Conservation (phyloP, 2,329 filamentous ascomycete species). For the Fusarium odoratissimum region DNA sequence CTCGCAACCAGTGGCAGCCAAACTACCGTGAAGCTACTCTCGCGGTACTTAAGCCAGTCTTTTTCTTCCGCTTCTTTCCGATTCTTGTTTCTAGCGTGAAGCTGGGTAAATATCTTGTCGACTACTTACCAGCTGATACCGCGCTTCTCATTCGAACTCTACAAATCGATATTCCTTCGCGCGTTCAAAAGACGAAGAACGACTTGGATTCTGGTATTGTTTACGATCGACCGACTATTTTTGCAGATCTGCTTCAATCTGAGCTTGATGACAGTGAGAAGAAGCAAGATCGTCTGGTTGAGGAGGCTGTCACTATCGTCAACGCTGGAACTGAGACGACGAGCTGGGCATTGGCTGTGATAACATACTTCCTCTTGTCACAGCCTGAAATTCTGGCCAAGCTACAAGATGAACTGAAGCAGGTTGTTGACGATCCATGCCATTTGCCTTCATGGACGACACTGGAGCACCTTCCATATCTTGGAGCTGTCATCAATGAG, state of each 20-base stretch:
- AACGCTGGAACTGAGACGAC: slow-evolving; percentile 25
- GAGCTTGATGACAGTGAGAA: slow-evolving; percentile 11
- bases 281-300: background rate
- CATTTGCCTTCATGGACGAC: slow-evolving; percentile 20
- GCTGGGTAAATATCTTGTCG: slow-evolving; percentile 3
- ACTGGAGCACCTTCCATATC: slow-evolving; percentile 8
- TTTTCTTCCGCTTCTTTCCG: slow-evolving; percentile 11
- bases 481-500: background rate
- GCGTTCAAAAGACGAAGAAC: slow-evolving; percentile 9
- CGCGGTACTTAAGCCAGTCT: slow-evolving; percentile 17
- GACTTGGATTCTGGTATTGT: slow-evolving; percentile 5
- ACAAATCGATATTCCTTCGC: slow-evolving; percentile 9
- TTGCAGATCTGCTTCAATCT: slow-evolving; percentile 6
- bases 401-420: background rate
- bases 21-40: slow-evolving; percentile 25
- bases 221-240: slow-evolving; percentile 16
- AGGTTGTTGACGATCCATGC: slow-evolving; percentile 1
- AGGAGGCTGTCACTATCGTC: slow-evolving; percentile 9
- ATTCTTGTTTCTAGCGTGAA: slow-evolving; percentile 14
- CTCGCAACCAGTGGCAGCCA: background rate
- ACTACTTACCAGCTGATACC: background rate
- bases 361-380: slow-evolving; percentile 14
- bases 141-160: slow-evolving; percentile 3
- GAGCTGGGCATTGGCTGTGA: slow-evolving; percentile 21
- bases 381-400: background rate